Evolutionary conservation across 495 filamentous ascomycete species (phyloP).

Genomic region (Amorphotheca resinae): DNA sequence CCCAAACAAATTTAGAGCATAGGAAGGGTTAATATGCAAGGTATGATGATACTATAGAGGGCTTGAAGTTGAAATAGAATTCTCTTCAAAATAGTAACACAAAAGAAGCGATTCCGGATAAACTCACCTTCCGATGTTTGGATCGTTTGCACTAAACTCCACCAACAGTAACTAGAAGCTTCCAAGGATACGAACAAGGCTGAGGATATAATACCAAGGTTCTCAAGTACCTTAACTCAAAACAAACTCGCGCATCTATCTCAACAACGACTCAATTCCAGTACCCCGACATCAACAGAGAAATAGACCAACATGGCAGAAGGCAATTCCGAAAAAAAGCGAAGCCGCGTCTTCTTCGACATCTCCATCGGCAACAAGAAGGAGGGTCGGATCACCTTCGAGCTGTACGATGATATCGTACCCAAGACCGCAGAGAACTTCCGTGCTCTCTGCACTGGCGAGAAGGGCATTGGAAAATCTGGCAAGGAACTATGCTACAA

Average conservation of each 20-base stretch:
- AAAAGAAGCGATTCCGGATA: too few relatives aligned
- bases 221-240: too few relatives aligned
- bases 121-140: background rate
- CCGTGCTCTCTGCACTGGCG: constrained; percentile 84
- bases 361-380: constrained; percentile 62
- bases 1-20: too few relatives aligned
- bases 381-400: constrained; percentile 64
- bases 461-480: constrained; percentile 69
- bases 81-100: too few relatives aligned
- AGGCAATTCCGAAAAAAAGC: constrained; percentile 25
- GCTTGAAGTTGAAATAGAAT: too few relatives aligned
- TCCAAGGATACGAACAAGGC: constrained; percentile 5
- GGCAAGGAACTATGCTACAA: constrained; percentile 89
- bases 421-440: constrained; percentile 97
- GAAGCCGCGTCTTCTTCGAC: constrained; percentile 79
- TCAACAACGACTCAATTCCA: too few relatives aligned
- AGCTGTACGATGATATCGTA: constrained; percentile 82
- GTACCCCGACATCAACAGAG: background rate
- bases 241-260: too few relatives aligned
- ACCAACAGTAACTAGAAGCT: background rate
- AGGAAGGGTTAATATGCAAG: too few relatives aligned
- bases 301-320: constrained; percentile 15
- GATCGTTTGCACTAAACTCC: background rate
- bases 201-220: too few relatives aligned
- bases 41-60: too few relatives aligned